These are phyloP conservation scores for Eutrema yunnanense DNA, from an alignment of 345 rosid genomes.

Conservation along the genomic window DNA sequence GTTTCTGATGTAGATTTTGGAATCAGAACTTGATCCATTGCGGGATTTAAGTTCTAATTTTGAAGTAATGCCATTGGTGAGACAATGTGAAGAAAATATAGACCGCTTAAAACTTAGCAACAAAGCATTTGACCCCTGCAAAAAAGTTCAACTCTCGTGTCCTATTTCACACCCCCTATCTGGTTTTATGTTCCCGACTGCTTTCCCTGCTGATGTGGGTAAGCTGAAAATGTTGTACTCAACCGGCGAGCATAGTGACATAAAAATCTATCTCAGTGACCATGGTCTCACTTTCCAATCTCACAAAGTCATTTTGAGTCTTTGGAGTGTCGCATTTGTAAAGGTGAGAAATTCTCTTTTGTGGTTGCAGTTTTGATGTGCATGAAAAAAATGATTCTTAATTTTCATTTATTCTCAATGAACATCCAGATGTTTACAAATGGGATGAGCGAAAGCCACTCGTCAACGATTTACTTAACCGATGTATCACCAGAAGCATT, in stretches of 20 bases:
- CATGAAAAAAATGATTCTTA: neutral
- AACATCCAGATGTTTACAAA: conserved; percentile 90
- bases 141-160: conserved; percentile 57
- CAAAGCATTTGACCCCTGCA: conserved; percentile 43
- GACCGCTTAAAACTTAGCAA: conserved; percentile 49
- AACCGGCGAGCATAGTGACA: conserved; percentile 54
- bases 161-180: conserved; percentile 42
- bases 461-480: conserved; percentile 53
- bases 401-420: neutral
- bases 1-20: conserved; percentile 52
- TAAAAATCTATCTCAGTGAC: conserved; percentile 52
- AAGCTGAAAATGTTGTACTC: conserved; percentile 50
- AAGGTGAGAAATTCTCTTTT: conserved; percentile 48
- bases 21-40: conserved; percentile 57
- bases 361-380: neutral
- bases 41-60: conserved; percentile 51
- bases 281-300: conserved; percentile 56
- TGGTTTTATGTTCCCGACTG: conserved; percentile 49
- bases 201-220: conserved; percentile 56
- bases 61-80: conserved; percentile 67
- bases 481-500: conserved; percentile 79
- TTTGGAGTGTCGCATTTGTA: conserved; percentile 89
- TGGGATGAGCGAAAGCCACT: conserved; percentile 90
- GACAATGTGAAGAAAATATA: conserved; percentile 68
- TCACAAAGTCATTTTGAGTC: conserved; percentile 74